A percentile compares a stretch with the other conserved stretches of the same genome.
These are phyloP conservation scores for Galerina marginata DNA, from an alignment of 768 basidiomycete genomes.

Conservation along the genomic window DNA sequence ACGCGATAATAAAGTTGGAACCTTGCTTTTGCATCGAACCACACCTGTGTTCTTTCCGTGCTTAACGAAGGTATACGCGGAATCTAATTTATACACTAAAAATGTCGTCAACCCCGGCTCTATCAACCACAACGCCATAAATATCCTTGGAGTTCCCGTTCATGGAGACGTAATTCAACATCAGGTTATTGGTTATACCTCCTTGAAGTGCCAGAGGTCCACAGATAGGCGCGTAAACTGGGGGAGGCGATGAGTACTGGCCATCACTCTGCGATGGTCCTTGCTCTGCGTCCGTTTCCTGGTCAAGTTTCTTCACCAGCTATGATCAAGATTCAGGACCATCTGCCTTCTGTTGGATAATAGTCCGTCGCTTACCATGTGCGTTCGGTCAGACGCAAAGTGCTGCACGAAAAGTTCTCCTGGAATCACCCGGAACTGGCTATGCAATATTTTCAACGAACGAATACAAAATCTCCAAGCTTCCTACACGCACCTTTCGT, in stretches of 20 bases:
- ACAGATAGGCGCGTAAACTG: slow-evolving; percentile 53
- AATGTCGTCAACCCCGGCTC: slow-evolving; percentile 40
- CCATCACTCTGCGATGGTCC: neutral
- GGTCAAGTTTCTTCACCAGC: neutral
- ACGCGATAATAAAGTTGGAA: too few relatives aligned
- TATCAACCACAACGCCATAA: slow-evolving; percentile 38
- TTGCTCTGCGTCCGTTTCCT: neutral
- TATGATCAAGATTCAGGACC: neutral
- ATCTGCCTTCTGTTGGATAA: neutral
- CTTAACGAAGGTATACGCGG: neutral
- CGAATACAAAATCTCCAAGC: too few relatives aligned
- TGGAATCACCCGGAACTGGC: slow-evolving; percentile 67
- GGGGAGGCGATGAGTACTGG: slow-evolving; percentile 51
- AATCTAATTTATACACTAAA: slow-evolving; percentile 12
- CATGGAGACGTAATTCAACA: slow-evolving; percentile 64
- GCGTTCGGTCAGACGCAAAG: slow-evolving; percentile 79
- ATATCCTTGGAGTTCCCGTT: slow-evolving; percentile 29
- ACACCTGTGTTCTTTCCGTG: neutral
- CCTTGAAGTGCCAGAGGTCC: slow-evolving; percentile 45
- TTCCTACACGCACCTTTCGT: slow-evolving; percentile 46
- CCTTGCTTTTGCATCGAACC: too few relatives aligned
- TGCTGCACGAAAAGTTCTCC: slow-evolving; percentile 54
- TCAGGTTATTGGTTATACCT: slow-evolving; percentile 56
- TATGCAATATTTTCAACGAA: slow-evolving; percentile 28
- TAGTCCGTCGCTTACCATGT: slow-evolving; percentile 58